Evolutionary conservation across 306 rosid genomes (phyloP), one percentile per base, ranked within the genome.

Genomic region (Parietaria judaica): DNA sequence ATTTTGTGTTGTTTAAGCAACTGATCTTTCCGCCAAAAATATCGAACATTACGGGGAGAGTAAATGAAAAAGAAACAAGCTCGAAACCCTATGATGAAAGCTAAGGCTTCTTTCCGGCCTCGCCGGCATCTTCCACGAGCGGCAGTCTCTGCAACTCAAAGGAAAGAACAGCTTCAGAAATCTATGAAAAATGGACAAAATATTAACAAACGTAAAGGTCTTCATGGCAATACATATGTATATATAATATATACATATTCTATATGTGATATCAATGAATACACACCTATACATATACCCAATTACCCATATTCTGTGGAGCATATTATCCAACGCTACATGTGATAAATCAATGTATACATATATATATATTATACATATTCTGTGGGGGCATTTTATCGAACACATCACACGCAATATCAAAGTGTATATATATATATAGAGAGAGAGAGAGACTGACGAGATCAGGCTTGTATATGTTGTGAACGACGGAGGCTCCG

Each of bases 401-500:
- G 39, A 64, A 71, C 75, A 71, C 5, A 9, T 56, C 11, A 11
- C 7, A n/a, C 36, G 75, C 75, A 71, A 8, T 8, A 11, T 5
- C 1, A 4, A 16, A 53, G 50, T 8, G 60, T 23, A 2, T 17
- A 3, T 4, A 5, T 0, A 56, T 8, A 14, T 1, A n/a, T 3
- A 5, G 38, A 8, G 31, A 15, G 38, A 8, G 31, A 15, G 17
- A 61, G 2, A 47, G 3, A 6, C 23, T 7, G 56, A 71, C 75
- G 9, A 71, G 75, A 41, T 71, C 49, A 5, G 70, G 75, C 60
- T 64, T 71, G 75, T 50, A 71, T 65, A 70, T 50, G 61, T 57
- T 71, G 60, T 71, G 70, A 60, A 71, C 75, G 7, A 71, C 65
- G 37, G 75, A 64, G 55, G 75, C 75, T 6, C 75, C 75, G 14